A percentile compares a stretch with the other conserved stretches of the same genome.
These are phyloP conservation scores for Choiromyces venosus DNA, from an alignment of 495 filamentous ascomycete genomes.

Conservation along the genomic window DNA sequence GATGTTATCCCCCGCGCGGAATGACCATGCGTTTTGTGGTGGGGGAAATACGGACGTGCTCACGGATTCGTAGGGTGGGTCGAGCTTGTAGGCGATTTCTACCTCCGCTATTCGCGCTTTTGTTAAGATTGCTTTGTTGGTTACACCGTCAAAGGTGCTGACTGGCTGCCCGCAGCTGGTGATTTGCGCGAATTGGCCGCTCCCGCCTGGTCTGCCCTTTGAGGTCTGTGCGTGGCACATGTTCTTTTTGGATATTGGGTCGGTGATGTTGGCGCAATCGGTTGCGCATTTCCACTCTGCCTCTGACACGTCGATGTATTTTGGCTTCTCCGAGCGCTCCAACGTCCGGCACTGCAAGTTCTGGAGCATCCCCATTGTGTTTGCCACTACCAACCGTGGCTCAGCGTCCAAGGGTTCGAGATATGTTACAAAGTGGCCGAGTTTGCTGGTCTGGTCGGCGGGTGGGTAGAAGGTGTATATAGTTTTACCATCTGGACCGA, in stretches of 20 bases:
- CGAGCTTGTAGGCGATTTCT: conserved; percentile 31
- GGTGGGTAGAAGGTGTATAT: conserved; percentile 29
- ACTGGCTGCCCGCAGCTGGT: conserved; percentile 19
- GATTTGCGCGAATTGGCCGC: conserved; percentile 18
- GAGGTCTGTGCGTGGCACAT: conserved; percentile 25
- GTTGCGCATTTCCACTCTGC: conserved; percentile 18
- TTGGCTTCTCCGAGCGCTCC: conserved; percentile 12
- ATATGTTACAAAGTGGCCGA: conserved; percentile 32
- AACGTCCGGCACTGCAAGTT: conserved; percentile 18
- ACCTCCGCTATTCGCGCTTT: conserved; percentile 15
- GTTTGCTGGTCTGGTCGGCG: conserved; percentile 15
- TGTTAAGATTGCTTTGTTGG: conserved; percentile 7
- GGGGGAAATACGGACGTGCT: conserved; percentile 15
- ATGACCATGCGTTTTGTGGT: conserved; percentile 21
- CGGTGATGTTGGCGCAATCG: conserved; percentile 15
- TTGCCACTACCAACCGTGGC: conserved; percentile 24
- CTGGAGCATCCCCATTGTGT: conserved; percentile 28
- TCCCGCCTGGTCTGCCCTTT: conserved; percentile 10
- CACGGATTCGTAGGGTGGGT: conserved; percentile 26
- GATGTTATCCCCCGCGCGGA: conserved; percentile 25
- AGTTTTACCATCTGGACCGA: conserved; percentile 17
- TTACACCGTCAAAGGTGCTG: conserved; percentile 2
- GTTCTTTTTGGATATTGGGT: conserved; percentile 2
- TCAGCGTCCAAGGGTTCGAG: conserved; percentile 23
- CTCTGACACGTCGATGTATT: conserved; percentile 20